Conservation (phyloP, 345 rosid genomes). For the Eucalyptus regnans region DNA sequence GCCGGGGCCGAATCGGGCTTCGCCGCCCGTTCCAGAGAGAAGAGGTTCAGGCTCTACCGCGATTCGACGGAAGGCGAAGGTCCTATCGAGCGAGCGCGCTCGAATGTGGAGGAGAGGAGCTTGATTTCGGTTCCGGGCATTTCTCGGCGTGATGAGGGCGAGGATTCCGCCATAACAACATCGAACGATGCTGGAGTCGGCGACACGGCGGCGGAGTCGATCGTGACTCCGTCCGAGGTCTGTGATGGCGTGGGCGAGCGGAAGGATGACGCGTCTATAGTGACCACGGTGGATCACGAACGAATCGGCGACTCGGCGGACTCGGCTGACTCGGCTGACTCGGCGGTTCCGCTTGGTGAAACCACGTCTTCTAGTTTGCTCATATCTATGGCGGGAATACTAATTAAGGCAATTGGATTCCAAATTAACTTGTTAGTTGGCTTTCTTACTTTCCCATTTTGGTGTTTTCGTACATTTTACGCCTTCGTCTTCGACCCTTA, state of each 20-base stretch:
- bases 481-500: conserved; percentile 50
- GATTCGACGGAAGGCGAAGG: conserved; percentile 14
- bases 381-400: conserved; percentile 22
- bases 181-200: background rate
- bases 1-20: background rate
- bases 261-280: conserved; percentile 4
- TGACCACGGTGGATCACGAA: background rate
- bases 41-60: background rate
- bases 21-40: background rate
- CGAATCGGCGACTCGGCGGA: background rate
- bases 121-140: background rate
- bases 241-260: background rate
- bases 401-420: conserved; percentile 58
- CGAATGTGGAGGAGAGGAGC: conserved; percentile 1
- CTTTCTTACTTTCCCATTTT: conserved; percentile 35
- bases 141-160: background rate
- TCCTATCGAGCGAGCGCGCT: background rate
- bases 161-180: background rate
- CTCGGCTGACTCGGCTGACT: background rate
- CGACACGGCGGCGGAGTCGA: background rate
- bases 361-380: conserved; percentile 14
- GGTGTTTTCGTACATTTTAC: conserved; percentile 15
- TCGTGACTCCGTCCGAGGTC: background rate
- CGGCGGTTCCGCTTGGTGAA: background rate
- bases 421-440: conserved; percentile 38